phyloP scores from a whole-genome alignment of 2,329 filamentous ascomycete species.

The Clonostachys sp. region DNA sequence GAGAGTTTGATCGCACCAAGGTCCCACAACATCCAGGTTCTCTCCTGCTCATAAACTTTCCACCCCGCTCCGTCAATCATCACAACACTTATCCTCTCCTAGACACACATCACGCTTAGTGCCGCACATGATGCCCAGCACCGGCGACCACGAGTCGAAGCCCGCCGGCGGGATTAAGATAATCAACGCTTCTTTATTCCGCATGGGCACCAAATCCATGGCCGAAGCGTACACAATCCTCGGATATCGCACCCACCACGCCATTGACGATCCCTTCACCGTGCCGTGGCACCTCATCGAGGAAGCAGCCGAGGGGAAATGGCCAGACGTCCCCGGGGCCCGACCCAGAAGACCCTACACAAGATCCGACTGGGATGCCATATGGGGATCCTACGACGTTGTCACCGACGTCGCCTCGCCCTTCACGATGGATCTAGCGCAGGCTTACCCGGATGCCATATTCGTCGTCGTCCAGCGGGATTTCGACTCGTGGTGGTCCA shows the following conservation, averaged over 20 bases:
- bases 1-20: no score
- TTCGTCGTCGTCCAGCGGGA: conserved; percentile 10
- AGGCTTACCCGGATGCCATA: conserved; percentile 9
- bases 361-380: conserved; percentile 3
- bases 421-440: conserved; percentile 8
- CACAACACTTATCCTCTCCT: no score
- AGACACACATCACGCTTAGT: no score
- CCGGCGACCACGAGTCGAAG: no score
- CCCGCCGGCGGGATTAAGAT: neutral
- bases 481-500: conserved; percentile 8
- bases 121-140: no score
- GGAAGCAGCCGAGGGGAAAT: conserved; percentile 4
- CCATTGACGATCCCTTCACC: neutral
- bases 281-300: conserved; percentile 1
- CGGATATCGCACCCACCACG: conserved; percentile 2
- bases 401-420: conserved; percentile 8
- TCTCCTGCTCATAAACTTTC: no score
- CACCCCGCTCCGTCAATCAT: no score
- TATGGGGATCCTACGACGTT: conserved; percentile 5
- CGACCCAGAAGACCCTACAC: neutral
- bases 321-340: neutral
- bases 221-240: conserved; percentile 4
- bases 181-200: conserved; percentile 5
- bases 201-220: conserved; percentile 4
- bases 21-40: no score